Base-by-base conservation (phyloP, 2,329 filamentous ascomycete genomes). In the Arthrobotrys pseudoclavata region DNA sequence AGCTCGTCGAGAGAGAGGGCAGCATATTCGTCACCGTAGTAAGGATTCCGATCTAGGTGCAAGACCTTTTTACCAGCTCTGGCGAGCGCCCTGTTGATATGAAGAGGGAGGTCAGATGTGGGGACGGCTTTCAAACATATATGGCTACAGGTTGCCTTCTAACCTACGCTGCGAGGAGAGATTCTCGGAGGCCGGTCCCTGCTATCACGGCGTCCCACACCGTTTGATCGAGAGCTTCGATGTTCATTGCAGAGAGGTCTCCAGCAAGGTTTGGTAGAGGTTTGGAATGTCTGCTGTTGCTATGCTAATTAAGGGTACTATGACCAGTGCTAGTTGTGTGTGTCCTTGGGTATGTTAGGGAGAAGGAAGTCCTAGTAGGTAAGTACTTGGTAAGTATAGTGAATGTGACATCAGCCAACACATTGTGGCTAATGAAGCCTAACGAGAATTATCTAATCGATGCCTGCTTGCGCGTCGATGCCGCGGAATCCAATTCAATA, bases 191-290 rank as follows among this genome's bases (percentile, higher is more conserved):
- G 63, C 86, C 86, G 15, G 87, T 88, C 80, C 86, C 87, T 48
- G 85, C 83, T 70, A 88, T 87, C 69, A 88, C 82, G 72, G 87
- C 85, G 81, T 88, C 86, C 86, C 86, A 88, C 64, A 83, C 81
- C 50, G 85, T 85, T 60, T 84, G 84, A 79, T 87, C 83, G 79
- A 88, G 85, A 69, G 86, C 84, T 69, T 87, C 86, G 84, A 87
- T 86, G 77, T 79, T 83, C 70, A 79, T 78, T 13, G 9, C 45
- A 13, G 18, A 53, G 1, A 22, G 24, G 22, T 34, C 37, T 34
- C 29, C 15, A 29, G 31, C 26, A 13, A 7, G 15, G 50, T 7
- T 20, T 10, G n/a, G 18, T 42, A 18, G 53, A 10, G 20, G 34
- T 26, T 60, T n/a, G 34, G 20, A 40, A 20, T 42, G 13, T 53